Evolutionary conservation across 2,329 filamentous ascomycete genomes (phyloP).

Genomic region (Drechslera avenae): DNA sequence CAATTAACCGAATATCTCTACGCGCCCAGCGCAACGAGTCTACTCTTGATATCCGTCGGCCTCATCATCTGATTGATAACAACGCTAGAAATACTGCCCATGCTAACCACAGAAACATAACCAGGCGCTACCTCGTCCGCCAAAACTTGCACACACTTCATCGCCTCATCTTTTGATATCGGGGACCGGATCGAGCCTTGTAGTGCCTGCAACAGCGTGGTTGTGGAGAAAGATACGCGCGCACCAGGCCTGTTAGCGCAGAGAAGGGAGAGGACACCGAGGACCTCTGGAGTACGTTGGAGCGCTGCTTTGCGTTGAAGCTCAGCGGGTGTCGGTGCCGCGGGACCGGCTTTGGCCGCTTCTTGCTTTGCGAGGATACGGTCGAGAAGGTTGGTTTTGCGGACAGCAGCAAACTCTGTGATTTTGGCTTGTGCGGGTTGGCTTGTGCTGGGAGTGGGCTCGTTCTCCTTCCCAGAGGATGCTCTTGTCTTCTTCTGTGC

Average conservation of each 20-base stretch:
- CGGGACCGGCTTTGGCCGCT: slow-evolving; percentile 44
- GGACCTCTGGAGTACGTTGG: slow-evolving; percentile 54
- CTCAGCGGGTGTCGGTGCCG: slow-evolving; percentile 50
- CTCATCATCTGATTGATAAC: slow-evolving; percentile 49
- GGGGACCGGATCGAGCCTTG: slow-evolving; percentile 55
- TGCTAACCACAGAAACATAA: slow-evolving; percentile 49
- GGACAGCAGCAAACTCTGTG: slow-evolving; percentile 46
- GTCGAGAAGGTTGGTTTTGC: slow-evolving; percentile 55
- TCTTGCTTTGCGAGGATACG: slow-evolving; percentile 58
- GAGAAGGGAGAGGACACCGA: slow-evolving; percentile 51
- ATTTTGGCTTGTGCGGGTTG: slow-evolving; percentile 43
- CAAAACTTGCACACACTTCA: slow-evolving; percentile 52
- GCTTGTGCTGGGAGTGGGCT: slow-evolving; percentile 14
- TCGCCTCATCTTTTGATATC: slow-evolving; percentile 52
- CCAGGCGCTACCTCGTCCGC: slow-evolving; percentile 51
- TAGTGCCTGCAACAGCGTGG: slow-evolving; percentile 49
- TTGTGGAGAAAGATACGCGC: slow-evolving; percentile 53
- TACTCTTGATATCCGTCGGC: slow-evolving; percentile 40
- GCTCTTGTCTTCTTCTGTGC: slow-evolving; percentile 39
- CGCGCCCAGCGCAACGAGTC: slow-evolving; percentile 39
- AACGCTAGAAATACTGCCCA: slow-evolving; percentile 51
- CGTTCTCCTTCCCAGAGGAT: slow-evolving; percentile 41
- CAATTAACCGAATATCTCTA: not conserved
- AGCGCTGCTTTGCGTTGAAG: slow-evolving; percentile 54
- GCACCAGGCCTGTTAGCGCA: slow-evolving; percentile 42